These are phyloP conservation scores for Candida stauntonica DNA, from an alignment of 805 yeast genomes.

Conservation along the genomic window DNA sequence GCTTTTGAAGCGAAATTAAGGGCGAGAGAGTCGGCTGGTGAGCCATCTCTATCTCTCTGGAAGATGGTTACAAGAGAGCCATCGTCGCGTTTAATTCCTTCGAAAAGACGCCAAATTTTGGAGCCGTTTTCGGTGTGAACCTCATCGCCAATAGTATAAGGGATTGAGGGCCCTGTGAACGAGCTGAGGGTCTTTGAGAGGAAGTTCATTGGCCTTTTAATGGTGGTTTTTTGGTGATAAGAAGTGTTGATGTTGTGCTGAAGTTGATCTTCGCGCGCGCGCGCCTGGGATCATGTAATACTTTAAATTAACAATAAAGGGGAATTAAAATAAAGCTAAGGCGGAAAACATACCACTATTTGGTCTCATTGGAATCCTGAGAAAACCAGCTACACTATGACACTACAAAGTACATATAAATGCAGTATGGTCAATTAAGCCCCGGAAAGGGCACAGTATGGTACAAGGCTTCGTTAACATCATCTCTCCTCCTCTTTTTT, in stretches of 20 bases:
- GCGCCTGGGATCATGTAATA: no score
- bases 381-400: neutral
- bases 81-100: constrained; percentile 51
- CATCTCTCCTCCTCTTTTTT: neutral
- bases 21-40: constrained; percentile 35
- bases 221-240: neutral
- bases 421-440: neutral
- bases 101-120: constrained; percentile 57
- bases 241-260: neutral
- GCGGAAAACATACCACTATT: no score
- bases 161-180: constrained; percentile 53
- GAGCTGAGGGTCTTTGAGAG: constrained; percentile 58
- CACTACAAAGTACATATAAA: neutral
- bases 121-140: constrained; percentile 28
- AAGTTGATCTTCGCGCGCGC: neutral
- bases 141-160: constrained; percentile 51
- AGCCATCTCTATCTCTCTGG: constrained; percentile 48
- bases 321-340: no score
- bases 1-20: constrained; percentile 42
- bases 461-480: neutral
- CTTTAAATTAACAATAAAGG: neutral
- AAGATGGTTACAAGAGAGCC: constrained; percentile 56
- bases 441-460: neutral
- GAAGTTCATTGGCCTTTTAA: constrained; percentile 50
- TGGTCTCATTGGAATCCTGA: neutral